Evolutionary conservation across 257 asterid species (phyloP).

Genomic region (Solanum bulbocastanum): DNA sequence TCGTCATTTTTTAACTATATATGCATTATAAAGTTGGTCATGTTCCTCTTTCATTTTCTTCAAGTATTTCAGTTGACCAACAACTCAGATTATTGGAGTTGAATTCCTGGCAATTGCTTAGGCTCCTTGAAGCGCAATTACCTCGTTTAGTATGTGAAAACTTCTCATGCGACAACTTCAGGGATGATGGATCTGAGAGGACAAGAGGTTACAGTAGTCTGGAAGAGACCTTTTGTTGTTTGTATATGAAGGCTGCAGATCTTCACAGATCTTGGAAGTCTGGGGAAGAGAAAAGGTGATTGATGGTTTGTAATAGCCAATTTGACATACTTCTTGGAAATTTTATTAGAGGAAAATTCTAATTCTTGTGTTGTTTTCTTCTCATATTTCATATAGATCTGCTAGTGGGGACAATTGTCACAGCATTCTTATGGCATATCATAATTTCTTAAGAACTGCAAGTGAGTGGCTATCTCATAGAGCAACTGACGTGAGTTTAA

Average conservation of each 20-base stretch:
- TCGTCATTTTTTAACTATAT: not conserved
- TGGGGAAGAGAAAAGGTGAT: constrained; percentile 33
- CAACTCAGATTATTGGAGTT: constrained; percentile 58
- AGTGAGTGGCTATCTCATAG: constrained; percentile 78
- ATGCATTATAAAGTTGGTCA: not conserved
- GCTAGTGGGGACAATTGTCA: constrained; percentile 27
- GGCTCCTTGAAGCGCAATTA: constrained; percentile 59
- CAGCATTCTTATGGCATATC: constrained; percentile 39
- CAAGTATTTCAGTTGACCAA: constrained; percentile 47
- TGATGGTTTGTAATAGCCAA: not conserved
- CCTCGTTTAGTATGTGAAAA: constrained; percentile 35
- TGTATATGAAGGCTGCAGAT: constrained; percentile 43
- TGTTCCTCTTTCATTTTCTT: constrained; percentile 7
- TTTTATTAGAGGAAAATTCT: not conserved
- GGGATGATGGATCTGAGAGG: constrained; percentile 8
- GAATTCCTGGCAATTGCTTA: constrained; percentile 82
- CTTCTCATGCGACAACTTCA: constrained; percentile 26
- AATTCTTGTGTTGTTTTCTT: constrained; percentile 6
- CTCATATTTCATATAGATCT: constrained; percentile 21
- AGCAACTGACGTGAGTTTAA: constrained; percentile 72
- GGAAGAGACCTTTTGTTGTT: constrained; percentile 60
- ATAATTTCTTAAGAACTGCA: constrained; percentile 46
- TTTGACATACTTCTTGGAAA: not conserved
- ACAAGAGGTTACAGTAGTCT: constrained; percentile 14
- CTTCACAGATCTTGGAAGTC: constrained; percentile 57